Base-by-base conservation (phyloP, 805 yeast genomes). In the Candida vaughaniae region DNA sequence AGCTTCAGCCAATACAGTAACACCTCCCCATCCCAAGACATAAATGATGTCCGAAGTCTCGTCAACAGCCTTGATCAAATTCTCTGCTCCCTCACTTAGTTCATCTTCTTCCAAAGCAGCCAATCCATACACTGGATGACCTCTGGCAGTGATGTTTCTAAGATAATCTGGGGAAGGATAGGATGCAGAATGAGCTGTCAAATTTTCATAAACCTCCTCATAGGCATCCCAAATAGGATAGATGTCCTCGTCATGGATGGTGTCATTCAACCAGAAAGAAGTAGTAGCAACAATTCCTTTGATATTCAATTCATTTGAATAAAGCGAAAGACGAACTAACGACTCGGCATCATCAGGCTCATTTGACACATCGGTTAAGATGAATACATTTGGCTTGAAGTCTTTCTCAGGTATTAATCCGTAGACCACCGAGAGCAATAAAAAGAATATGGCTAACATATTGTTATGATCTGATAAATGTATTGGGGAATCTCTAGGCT, bases 231-330 rank as follows among this genome's bases (percentile, higher is more conserved):
- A 16, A 25, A 59, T 56, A 31, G 62, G 56, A 32, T 48, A 49
- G 6, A 58, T 53, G 33, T 56, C 62, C 36, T 57, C 59, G 19
- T 48, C 58, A 33, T 57, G 58, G 12, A 46, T 39, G 0, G 59
- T 58, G 26, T 48, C 32, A 33, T 57, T 58, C 29, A 59, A 35
- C 65, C 64, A 59, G 32, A 32, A 49, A 0, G 65, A 59, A 2
- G 65, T 59, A 1, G 65, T 56, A 4, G 63, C 63, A 6, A 55
- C 62, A 14, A 57, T 46, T n/a, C 64, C 64, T 32, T 36, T 50
- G 22, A 58, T 20, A 25, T 48, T 39, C 6, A 59, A 23, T 33
- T 59, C 63, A 36, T 58, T 57, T 6, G 60, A 36, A 44, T 59
- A 59, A 6, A 59, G 36, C n/a, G 58, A 41, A 11, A 54, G 35